A percentile compares a stretch with the other conserved stretches of the same genome.
These are phyloP conservation scores for Mycosphaerelloides madeirae DNA, from an alignment of 2,329 filamentous ascomycete species.

Conservation along the genomic window DNA sequence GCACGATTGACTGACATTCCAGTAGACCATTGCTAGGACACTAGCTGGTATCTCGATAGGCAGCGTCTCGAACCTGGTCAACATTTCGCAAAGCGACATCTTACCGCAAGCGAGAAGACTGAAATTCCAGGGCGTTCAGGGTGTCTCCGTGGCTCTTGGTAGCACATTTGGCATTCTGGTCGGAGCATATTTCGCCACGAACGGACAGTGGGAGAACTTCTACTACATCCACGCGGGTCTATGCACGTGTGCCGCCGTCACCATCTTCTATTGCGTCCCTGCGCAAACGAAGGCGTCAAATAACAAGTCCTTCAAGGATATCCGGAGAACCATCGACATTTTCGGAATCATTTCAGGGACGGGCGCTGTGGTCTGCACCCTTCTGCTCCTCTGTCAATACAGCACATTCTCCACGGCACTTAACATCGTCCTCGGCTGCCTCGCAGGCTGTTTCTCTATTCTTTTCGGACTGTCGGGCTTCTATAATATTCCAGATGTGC, in stretches of 20 bases:
- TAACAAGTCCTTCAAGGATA: neutral
- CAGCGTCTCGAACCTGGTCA: slow-evolving; percentile 21
- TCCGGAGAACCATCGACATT: slow-evolving; percentile 17
- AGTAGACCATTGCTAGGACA: slow-evolving; percentile 1
- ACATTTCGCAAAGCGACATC: slow-evolving; percentile 23
- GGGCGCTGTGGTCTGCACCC: slow-evolving; percentile 8
- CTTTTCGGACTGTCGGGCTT: neutral
- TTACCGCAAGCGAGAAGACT: slow-evolving; percentile 12
- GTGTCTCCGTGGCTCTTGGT: slow-evolving; percentile 17
- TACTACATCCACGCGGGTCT: slow-evolving; percentile 3
- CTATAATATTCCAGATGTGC: slow-evolving; percentile 1
- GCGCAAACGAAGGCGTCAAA: slow-evolving; percentile 1
- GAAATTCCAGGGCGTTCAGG: slow-evolving; percentile 22
- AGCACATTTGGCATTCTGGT: slow-evolving; percentile 18
- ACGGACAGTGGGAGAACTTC: neutral
- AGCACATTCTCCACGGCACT: neutral
- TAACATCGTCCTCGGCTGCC: neutral
- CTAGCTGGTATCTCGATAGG: slow-evolving; percentile 18
- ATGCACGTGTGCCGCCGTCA: neutral
- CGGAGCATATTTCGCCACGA: slow-evolving; percentile 13
- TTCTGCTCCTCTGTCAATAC: slow-evolving; percentile 12
- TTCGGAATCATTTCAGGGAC: slow-evolving; percentile 16
- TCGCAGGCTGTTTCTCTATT: neutral
- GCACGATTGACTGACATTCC: too few species aligned
- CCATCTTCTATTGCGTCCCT: slow-evolving; percentile 1